phyloP scores from a whole-genome alignment of 306 rosid genomes.

The Vicia faba region DNA sequence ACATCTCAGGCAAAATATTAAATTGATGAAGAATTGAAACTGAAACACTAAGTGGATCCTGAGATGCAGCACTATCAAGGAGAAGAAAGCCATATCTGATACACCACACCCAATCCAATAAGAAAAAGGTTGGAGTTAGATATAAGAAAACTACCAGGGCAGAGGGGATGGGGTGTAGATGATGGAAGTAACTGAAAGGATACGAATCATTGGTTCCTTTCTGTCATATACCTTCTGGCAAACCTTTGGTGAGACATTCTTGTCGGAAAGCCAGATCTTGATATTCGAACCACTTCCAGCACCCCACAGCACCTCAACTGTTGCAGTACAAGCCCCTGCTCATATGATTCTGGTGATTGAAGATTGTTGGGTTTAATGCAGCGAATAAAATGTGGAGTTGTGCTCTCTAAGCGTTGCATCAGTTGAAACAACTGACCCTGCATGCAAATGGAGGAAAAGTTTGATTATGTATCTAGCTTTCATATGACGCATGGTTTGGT shows the following conservation, averaged over 20 bases:
- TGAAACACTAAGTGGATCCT: conserved; percentile 90
- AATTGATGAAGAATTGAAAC: conserved; percentile 97
- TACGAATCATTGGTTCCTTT: conserved; percentile 23
- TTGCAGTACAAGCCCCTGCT: conserved; percentile 93
- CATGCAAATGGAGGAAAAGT: conserved; percentile 31
- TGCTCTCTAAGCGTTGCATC: conserved; percentile 89
- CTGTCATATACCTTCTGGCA: conserved; percentile 68
- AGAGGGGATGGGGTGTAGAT: background rate
- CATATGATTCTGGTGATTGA: conserved; percentile 85
- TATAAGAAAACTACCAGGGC: conserved; percentile 6
- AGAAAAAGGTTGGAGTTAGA: conserved; percentile 38
- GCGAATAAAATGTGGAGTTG: conserved; percentile 98
- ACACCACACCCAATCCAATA: conserved; percentile 25
- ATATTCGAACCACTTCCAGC: conserved; percentile 92
- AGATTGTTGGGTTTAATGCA: conserved; percentile 93
- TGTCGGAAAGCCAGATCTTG: conserved; percentile 96
- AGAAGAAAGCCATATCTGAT: conserved; percentile 96
- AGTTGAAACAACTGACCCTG: conserved; percentile 85
- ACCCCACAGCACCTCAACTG: conserved; percentile 97
- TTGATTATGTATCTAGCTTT: conserved; percentile 29
- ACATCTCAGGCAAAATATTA: conserved; percentile 90
- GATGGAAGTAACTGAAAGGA: background rate
- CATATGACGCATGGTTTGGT: conserved; percentile 25
- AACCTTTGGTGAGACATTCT: conserved; percentile 90
- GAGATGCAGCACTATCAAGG: conserved; percentile 74